Conservation (phyloP, 2,329 filamentous ascomycete genomes). For the Colletotrichum somersetense region DNA sequence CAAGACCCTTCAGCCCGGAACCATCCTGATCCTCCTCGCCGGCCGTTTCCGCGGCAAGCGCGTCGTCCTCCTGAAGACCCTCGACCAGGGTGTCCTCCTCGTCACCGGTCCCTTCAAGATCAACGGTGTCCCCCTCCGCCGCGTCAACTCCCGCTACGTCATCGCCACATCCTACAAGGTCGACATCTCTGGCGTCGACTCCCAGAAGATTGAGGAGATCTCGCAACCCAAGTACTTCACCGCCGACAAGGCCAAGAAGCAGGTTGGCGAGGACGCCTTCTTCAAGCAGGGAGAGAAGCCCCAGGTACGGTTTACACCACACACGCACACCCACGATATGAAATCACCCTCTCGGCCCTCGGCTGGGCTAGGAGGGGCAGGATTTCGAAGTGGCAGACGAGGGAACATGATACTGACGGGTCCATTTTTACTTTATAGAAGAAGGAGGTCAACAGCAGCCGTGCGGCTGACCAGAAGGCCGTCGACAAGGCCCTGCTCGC, state of each 20-base stretch:
- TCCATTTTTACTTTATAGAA: slow-evolving; percentile 72
- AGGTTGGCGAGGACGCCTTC: slow-evolving; percentile 98
- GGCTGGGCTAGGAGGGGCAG: not conserved
- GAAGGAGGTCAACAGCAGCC: slow-evolving; percentile 93
- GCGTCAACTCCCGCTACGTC: slow-evolving; percentile 93
- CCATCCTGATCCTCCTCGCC: slow-evolving; percentile 98
- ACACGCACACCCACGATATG: not conserved
- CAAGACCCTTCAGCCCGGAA: slow-evolving; percentile 90
- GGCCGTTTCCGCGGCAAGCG: slow-evolving; percentile 99
- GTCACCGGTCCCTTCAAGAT: slow-evolving; percentile 99
- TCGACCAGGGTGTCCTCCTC: slow-evolving; percentile 97
- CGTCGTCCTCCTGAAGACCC: slow-evolving; percentile 97
- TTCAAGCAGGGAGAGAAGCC: slow-evolving; percentile 99
- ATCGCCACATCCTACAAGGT: slow-evolving; percentile 91
- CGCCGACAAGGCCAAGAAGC: slow-evolving; percentile 93
- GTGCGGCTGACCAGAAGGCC: slow-evolving; percentile 97
- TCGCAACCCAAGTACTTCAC: slow-evolving; percentile 91
- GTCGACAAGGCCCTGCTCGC: slow-evolving; percentile 96
- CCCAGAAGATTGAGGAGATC: slow-evolving; percentile 88
- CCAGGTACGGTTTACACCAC: slow-evolving; percentile 74
- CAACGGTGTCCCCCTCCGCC: slow-evolving; percentile 97
- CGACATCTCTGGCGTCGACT: slow-evolving; percentile 86
- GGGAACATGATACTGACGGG: slow-evolving; percentile 44
- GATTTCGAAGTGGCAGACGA: too few species aligned
- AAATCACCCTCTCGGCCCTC: not conserved